Percentiles rank a stretch among this genome's conserved stretches.
Conservation (phyloP, 768 basidiomycete genomes). For the Amanita pallidorosea region DNA sequence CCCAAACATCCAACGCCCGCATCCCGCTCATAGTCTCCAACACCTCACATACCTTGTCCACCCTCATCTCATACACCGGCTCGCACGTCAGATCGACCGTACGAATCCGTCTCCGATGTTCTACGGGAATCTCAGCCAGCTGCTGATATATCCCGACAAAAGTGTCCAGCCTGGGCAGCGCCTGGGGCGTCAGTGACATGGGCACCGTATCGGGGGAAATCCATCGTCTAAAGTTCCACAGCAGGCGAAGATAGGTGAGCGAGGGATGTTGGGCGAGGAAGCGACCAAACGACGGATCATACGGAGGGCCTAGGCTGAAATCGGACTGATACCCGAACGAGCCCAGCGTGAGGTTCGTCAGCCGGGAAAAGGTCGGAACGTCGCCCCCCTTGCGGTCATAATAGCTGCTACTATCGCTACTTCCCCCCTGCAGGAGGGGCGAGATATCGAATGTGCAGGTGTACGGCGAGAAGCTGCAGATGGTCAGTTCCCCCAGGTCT, state of each 20-base stretch:
- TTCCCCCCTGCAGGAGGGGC: neutral
- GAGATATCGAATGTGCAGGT: slow-evolving; percentile 26
- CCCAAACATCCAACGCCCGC: slow-evolving; percentile 37
- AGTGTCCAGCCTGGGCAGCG: slow-evolving; percentile 25
- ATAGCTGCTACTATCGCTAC: neutral
- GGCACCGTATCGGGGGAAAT: slow-evolving; percentile 30
- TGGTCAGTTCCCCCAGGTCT: slow-evolving; percentile 35
- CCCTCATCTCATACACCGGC: slow-evolving; percentile 28
- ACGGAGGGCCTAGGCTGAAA: slow-evolving; percentile 25
- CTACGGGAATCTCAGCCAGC: slow-evolving; percentile 23
- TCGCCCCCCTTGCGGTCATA: neutral
- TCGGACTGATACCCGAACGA: slow-evolving; percentile 39
- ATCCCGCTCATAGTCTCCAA: slow-evolving; percentile 25
- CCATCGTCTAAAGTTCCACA: slow-evolving; percentile 43
- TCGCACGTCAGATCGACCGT: slow-evolving; percentile 39
- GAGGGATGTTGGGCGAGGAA: slow-evolving; percentile 29
- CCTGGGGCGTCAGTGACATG: slow-evolving; percentile 17
- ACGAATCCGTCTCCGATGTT: slow-evolving; percentile 21
- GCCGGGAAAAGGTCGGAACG: slow-evolving; percentile 21
- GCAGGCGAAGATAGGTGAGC: slow-evolving; percentile 31
- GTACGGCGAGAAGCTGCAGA: slow-evolving; percentile 39
- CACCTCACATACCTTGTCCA: slow-evolving; percentile 21
- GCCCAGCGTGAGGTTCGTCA: slow-evolving; percentile 35
- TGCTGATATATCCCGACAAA: slow-evolving; percentile 41
- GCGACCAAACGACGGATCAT: slow-evolving; percentile 17